Evolutionary conservation across 176 grass and related monocot genomes (phyloP).

Genomic region (Echinochloa phyllopogon): DNA sequence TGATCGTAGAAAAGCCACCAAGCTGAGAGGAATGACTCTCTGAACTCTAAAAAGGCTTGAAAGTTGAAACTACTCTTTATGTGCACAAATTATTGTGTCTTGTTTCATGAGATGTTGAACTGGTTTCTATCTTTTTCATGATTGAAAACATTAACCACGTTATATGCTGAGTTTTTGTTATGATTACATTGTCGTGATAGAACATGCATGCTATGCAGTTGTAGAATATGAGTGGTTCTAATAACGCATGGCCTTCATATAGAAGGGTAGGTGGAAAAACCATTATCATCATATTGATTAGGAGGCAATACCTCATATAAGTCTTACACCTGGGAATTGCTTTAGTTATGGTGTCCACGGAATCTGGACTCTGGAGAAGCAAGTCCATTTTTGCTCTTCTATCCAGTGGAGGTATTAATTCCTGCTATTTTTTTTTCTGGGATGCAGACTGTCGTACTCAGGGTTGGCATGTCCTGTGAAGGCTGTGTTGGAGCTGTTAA

Average conservation of each 20-base stretch:
- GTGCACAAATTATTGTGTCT: not conserved
- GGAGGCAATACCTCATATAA: not conserved
- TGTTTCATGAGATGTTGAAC: not conserved
- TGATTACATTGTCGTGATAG: not conserved
- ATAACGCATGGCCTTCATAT: not conserved
- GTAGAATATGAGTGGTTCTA: not conserved
- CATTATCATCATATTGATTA: not conserved
- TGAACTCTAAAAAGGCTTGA: not conserved
- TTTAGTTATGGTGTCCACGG: not conserved
- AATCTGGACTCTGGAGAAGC: not conserved
- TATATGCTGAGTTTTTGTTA: not conserved
- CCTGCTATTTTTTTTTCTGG: not conserved
- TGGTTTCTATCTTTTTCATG: not conserved
- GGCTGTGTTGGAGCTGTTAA: conserved; percentile 96
- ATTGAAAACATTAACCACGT: not conserved
- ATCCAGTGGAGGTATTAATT: conserved; percentile 3
- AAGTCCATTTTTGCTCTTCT: not conserved
- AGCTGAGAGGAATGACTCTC: not conserved
- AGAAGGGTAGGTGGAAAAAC: not conserved
- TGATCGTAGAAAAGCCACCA: not conserved
- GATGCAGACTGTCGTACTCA: conserved; percentile 84
- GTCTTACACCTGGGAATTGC: not conserved
- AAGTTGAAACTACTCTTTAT: not conserved
- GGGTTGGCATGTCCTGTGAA: conserved; percentile 90
- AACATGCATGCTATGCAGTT: not conserved